phyloP scores from a whole-genome alignment of 306 rosid species.

The Dicorynia guianensis region DNA sequence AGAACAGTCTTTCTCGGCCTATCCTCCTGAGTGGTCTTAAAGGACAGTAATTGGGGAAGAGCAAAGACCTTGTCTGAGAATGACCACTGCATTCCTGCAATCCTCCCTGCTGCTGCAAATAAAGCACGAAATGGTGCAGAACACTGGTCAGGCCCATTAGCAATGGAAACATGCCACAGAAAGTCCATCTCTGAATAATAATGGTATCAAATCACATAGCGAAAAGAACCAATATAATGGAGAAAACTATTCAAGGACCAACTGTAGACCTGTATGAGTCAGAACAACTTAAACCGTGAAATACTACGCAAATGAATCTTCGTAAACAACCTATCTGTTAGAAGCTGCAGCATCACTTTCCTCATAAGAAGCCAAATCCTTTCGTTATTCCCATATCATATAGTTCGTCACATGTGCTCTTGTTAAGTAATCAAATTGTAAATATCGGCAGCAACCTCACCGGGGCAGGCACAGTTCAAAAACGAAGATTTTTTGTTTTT shows the following conservation, averaged over 20 bases:
- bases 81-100: slow-evolving; percentile 91
- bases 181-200: neutral
- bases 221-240: too few relatives aligned
- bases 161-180: neutral
- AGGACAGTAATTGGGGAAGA: slow-evolving; percentile 73
- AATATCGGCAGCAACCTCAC: slow-evolving; percentile 48
- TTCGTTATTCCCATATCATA: slow-evolving; percentile 32
- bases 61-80: slow-evolving; percentile 78
- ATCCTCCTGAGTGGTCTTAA: slow-evolving; percentile 74
- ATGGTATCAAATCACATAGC: too few relatives aligned
- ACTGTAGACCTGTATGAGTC: slow-evolving; percentile 32
- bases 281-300: slow-evolving; percentile 17
- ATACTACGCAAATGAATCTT: slow-evolving; percentile 6
- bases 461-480: slow-evolving; percentile 32
- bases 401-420: slow-evolving; percentile 43
- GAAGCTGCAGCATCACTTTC: slow-evolving; percentile 42
- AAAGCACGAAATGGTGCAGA: slow-evolving; percentile 5
- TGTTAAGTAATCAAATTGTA: slow-evolving; percentile 35
- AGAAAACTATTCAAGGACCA: too few relatives aligned
- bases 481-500: neutral
- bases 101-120: slow-evolving; percentile 51
- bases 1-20: slow-evolving; percentile 48
- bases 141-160: neutral
- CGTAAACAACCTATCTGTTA: slow-evolving; percentile 3
- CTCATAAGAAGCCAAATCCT: slow-evolving; percentile 39